Evolutionary conservation across 75 land plant genomes (phyloP), one percentile per base, ranked within the genome.

Genomic region (Gnetum montanum): DNA sequence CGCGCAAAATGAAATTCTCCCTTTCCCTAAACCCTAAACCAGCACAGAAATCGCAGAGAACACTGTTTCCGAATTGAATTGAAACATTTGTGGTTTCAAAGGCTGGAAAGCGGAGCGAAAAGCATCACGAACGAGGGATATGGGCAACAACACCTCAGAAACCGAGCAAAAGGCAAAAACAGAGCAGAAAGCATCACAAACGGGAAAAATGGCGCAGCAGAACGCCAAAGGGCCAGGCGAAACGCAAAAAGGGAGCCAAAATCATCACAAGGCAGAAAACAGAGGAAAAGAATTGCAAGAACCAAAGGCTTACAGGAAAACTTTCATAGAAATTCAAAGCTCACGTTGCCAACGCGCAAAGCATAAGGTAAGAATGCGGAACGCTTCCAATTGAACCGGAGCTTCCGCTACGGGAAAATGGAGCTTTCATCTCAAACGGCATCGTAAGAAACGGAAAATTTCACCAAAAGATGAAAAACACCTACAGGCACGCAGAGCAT

Each of bases 401-500:
- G 22, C 24, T 20, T 24, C 19, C 2, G 23, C 24, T 19, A 20
- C 22, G 6, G 15, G 46, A 16, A 24, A 24, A 6, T 44, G 15
- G 22, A 0, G 18, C 22, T 44, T 6, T 3, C 0, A 3, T 19
- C 12, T 19, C 22, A 19, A 3, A 19, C 18, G 46, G 23, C 45
- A 4, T n/a, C n/a, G n/a, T n/a, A 43, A 43, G 4, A 45, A 45
- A 24, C 23, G 29, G 13, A 24, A 19, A 25, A 48, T 11, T 26
- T 3, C 0, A n/a, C 25, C 4, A 11, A n/a, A 40, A 40, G 41
- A 10, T 10, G 41, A 34, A 28, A 16, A 25, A 25, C 40, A 52
- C 70, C 53, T 55, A 70, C 73, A 34, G 73, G 73, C 37, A 70
- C 62, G 36, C 55, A 67, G 44, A 70, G 71, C 37, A 67, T 71